phyloP scores from a whole-genome alignment of 1,139 yeast genomes.

The Saccharomycopsis crataegensis region DNA sequence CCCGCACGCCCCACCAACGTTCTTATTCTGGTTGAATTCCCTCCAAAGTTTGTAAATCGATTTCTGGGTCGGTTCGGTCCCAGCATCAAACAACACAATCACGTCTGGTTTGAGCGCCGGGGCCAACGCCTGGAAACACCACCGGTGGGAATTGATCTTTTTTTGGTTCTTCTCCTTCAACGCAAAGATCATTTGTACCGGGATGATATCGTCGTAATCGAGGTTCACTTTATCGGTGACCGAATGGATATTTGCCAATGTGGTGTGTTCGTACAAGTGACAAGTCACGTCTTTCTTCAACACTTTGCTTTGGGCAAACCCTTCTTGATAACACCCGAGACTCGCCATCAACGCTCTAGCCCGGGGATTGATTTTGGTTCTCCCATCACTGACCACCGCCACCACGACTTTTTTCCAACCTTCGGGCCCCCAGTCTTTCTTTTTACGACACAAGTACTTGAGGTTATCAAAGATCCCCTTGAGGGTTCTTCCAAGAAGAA shows the following conservation, averaged over 20 bases:
- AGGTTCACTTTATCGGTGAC: conserved; percentile 48
- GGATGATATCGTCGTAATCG: conserved; percentile 37
- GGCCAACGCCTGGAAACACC: conserved; percentile 96
- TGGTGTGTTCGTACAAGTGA: conserved; percentile 88
- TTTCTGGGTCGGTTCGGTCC: conserved; percentile 85
- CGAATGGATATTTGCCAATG: conserved; percentile 56
- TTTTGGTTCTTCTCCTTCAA: conserved; percentile 84
- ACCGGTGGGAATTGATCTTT: conserved; percentile 91
- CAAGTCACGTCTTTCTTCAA: conserved; percentile 83
- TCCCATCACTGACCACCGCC: conserved; percentile 85
- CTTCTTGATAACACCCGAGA: conserved; percentile 92
- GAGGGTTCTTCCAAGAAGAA: conserved; percentile 79
- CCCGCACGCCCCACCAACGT: conserved; percentile 94
- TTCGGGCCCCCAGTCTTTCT: conserved; percentile 65
- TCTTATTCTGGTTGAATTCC: conserved; percentile 75
- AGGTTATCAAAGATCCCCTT: conserved; percentile 92
- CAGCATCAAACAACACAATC: conserved; percentile 81
- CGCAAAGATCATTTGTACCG: conserved; percentile 87
- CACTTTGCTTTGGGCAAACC: conserved; percentile 85
- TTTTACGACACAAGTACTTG: conserved; percentile 69
- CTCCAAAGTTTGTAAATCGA: conserved; percentile 85
- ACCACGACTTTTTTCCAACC: conserved; percentile 94
- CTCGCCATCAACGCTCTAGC: conserved; percentile 84
- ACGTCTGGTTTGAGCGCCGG: conserved; percentile 83
- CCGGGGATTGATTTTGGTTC: conserved; percentile 80